Evolutionary conservation across 2,329 filamentous ascomycete species (phyloP).

Genomic region (Fusarium stilboides): DNA sequence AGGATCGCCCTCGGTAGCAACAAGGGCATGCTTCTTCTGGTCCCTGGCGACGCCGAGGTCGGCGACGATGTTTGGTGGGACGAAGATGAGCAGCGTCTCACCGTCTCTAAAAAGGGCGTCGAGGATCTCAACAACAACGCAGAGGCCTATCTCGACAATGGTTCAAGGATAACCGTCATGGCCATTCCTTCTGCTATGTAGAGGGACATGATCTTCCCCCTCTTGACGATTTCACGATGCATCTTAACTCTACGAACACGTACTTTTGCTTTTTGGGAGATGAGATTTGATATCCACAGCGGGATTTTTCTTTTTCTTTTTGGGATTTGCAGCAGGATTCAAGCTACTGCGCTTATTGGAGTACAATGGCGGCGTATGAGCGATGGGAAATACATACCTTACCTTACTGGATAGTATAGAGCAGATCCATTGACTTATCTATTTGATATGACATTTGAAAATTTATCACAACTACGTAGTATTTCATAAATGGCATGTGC

Average conservation of each 20-base stretch:
- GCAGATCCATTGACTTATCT: conserved; percentile 27
- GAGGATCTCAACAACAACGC: conserved; percentile 32
- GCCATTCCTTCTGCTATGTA: conserved; percentile 48
- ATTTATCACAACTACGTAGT: conserved; percentile 39
- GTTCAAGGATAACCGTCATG: conserved; percentile 42
- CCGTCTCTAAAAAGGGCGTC: conserved; percentile 40
- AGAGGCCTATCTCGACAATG: conserved; percentile 45
- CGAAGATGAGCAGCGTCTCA: conserved; percentile 40
- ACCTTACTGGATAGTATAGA: conserved; percentile 25
- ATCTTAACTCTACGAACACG: conserved; percentile 13
- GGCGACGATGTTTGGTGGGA: conserved; percentile 50
- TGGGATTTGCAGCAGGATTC: conserved; percentile 15
- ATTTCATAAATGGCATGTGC: conserved; percentile 28
- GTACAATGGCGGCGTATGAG: conserved; percentile 34
- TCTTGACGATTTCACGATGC: conserved; percentile 30
- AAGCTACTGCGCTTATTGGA: conserved; percentile 31
- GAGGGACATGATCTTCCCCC: background rate
- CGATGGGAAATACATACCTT: conserved; percentile 18
- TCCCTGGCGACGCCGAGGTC: conserved; percentile 48
- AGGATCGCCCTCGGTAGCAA: conserved; percentile 50
- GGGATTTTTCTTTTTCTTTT: conserved; percentile 23
- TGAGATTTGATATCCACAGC: conserved; percentile 36
- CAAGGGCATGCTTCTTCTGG: conserved; percentile 47
- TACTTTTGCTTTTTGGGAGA: conserved; percentile 20
- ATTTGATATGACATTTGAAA: conserved; percentile 34